These are phyloP conservation scores for Blastosporella zonata DNA, from an alignment of 1,284 basidiomycete genomes.

Conservation along the genomic window DNA sequence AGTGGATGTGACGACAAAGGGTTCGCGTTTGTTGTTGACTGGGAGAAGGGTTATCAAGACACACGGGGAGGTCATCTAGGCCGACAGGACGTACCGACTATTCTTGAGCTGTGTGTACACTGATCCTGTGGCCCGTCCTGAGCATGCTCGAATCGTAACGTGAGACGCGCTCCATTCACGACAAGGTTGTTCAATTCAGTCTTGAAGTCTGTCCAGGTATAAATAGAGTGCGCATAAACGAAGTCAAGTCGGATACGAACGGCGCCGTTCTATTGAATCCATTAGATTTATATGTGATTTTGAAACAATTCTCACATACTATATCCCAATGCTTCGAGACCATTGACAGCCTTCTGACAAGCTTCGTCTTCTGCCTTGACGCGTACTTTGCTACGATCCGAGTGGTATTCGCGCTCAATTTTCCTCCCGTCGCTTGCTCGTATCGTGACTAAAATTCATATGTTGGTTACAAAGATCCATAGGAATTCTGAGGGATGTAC, in stretches of 20 bases:
- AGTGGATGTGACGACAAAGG: not conserved
- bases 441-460: not conserved
- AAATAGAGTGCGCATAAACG: not conserved
- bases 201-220: constrained; percentile 9
- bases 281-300: not conserved
- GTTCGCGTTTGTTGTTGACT: constrained; percentile 6
- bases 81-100: constrained; percentile 1
- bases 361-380: constrained; percentile 9
- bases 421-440: not conserved
- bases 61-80: not conserved
- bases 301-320: not conserved
- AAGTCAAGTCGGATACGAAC: not conserved
- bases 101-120: not conserved
- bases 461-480: not conserved
- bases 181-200: constrained; percentile 7
- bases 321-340: constrained; percentile 1
- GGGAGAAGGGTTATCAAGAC: not conserved
- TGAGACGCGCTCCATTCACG: not conserved
- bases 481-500: not conserved
- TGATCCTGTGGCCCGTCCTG: not conserved
- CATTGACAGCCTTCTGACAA: constrained; percentile 2
- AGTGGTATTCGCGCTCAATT: not conserved
- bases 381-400: not conserved
- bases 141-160: not conserved
- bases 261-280: constrained; percentile 3